Percentiles rank a stretch among this genome's conserved stretches.
phyloP scores from a whole-genome alignment of 163 green algal species.

The Scenedesmus sp. region DNA sequence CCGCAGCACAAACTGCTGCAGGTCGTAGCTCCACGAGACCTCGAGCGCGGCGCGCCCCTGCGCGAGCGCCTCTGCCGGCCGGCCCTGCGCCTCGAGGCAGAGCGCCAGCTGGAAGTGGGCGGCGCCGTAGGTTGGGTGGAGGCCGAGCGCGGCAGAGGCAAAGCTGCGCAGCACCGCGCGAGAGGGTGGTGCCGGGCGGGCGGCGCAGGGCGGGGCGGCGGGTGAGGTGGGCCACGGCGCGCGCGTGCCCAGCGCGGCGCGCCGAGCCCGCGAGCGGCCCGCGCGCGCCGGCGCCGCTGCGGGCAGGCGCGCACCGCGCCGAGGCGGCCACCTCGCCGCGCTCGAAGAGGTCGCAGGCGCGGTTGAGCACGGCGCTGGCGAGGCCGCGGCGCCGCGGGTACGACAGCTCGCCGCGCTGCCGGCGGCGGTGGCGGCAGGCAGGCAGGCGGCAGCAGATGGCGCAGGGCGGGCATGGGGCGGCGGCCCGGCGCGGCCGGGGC shows the following conservation, averaged over 20 bases:
- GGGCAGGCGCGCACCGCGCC: slow-evolving; percentile 6
- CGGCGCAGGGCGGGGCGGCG: too few relatives aligned
- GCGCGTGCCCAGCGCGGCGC: too few relatives aligned
- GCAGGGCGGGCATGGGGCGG: neutral
- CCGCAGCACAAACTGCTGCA: slow-evolving; percentile 19
- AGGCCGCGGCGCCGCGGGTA: neutral
- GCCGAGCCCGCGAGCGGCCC: too few relatives aligned
- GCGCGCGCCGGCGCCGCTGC: too few relatives aligned
- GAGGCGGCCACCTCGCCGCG: slow-evolving; percentile 15
- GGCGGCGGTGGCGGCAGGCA: neutral
- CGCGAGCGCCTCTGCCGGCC: slow-evolving; percentile 12
- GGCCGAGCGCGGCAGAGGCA: neutral
- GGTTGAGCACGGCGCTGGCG: slow-evolving; percentile 20
- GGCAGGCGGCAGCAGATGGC: neutral
- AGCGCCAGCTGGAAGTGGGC: slow-evolving; percentile 31
- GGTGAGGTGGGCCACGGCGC: too few relatives aligned
- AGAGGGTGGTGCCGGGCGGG: too few relatives aligned
- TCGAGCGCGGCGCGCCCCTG: slow-evolving; percentile 9
- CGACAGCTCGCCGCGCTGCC: too few relatives aligned
- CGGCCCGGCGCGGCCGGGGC: too few relatives aligned
- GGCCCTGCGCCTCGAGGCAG: slow-evolving; percentile 8
- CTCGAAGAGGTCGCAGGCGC: slow-evolving; percentile 32
- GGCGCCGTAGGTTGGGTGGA: slow-evolving; percentile 24
- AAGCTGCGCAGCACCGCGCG: too few relatives aligned
- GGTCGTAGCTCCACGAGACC: slow-evolving; percentile 29